Evolutionary conservation across 176 grass and related monocot genomes (phyloP), one percentile per base, ranked within the genome.

Genomic region (Otatea glauca): DNA sequence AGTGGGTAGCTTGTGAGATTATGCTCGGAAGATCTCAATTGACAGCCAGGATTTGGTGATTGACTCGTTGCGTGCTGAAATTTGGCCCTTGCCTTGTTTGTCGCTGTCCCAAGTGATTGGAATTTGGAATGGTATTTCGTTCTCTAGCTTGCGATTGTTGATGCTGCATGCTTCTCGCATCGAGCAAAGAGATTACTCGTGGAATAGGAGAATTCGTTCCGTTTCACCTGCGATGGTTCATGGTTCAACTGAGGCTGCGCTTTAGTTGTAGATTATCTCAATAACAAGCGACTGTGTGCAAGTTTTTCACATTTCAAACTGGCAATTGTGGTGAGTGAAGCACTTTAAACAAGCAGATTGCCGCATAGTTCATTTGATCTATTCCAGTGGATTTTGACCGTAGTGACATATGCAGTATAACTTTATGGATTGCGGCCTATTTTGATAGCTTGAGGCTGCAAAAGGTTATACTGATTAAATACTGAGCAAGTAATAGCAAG

Each of bases 61-160:
- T 80, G 69, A 27, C 61, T 43, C 50, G 23, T 79, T 74, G 54
- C 42, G 51, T 20, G 42, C 75, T 84, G 47, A 68, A 87, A 80
- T 79, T 49, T 53, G 68, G 29, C 9, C n/a, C 15, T 67, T 71
- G 58, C 27, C 13, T 27, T 4, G 6, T 60, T 60, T 75, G 61
- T 50, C 2, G 27, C 37, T 9, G 67, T 47, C 47, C 72, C 4
- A 17, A n/a, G 24, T 39, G 23, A 35, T 78, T 82, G 42, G 29
- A 66, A 43, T 67, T 74, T 39, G n/a, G 73, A 58, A 86, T 75
- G 16, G 49, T 80, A 34, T 50, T 63, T 49, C 38, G 16, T 68
- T 65, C 12, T 66, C 58, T 58, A n/a, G 45, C 23, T 38, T 70
- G 82, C 13, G 29, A 67, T 35, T 81, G 42, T 70, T 25, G 65